Percentiles rank a stretch among this genome's conserved stretches.
These are phyloP conservation scores for Calonectria ilicicola DNA, from an alignment of 2,329 filamentous ascomycete species.

Conservation along the genomic window DNA sequence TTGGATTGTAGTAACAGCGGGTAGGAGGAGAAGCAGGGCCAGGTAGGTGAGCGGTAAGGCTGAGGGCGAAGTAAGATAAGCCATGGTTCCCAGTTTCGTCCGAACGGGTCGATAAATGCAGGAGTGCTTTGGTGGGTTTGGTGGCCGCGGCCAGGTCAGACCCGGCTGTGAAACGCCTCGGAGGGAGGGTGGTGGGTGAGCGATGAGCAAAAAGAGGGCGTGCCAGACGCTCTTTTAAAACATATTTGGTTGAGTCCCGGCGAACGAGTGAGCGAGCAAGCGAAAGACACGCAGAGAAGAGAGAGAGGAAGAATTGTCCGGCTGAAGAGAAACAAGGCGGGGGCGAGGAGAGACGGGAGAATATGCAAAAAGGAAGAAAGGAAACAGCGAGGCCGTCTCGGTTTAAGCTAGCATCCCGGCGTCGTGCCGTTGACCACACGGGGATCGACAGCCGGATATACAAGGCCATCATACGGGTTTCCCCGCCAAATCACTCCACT, in stretches of 20 bases:
- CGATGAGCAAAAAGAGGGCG: background rate
- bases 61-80: background rate
- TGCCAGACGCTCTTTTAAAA: slow-evolving; percentile 2
- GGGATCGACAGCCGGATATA: background rate
- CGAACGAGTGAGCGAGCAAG: too few species aligned
- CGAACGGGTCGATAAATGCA: background rate
- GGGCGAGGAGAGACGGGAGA: background rate
- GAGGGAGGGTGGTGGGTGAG: background rate
- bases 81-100: background rate
- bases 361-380: background rate
- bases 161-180: background rate
- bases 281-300: background rate
- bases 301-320: background rate
- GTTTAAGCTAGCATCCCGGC: background rate
- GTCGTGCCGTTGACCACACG: background rate
- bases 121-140: background rate
- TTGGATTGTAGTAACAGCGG: slow-evolving; percentile 52
- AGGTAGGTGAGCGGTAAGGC: background rate
- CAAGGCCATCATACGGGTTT: background rate
- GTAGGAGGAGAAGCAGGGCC: slow-evolving; percentile 13
- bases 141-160: background rate
- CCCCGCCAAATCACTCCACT: background rate
- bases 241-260: background rate
- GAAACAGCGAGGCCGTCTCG: background rate
- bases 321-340: background rate